Conservation (phyloP, 345 rosid species). For the Gossypium arboreum region DNA sequence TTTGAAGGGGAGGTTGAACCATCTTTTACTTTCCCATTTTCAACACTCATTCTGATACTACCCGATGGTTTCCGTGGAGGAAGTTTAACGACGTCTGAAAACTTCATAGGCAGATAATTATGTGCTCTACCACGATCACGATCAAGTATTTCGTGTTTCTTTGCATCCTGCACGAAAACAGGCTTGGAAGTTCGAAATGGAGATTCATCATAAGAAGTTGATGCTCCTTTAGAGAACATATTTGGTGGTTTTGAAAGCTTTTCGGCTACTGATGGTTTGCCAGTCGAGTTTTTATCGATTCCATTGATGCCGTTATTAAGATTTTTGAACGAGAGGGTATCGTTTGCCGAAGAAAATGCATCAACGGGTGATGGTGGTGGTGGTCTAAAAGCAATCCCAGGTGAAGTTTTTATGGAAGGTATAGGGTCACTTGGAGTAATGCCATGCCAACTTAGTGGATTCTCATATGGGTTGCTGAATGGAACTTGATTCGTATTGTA, state of each 20-base stretch:
- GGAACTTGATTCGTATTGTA: constrained; percentile 28
- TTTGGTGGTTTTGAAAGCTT: constrained; percentile 18
- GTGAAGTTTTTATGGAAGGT: constrained; percentile 21
- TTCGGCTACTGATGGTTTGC: constrained; percentile 17
- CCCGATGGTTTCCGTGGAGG: constrained; percentile 22
- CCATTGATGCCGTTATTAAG: constrained; percentile 3
- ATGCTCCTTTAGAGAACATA: constrained; percentile 38
- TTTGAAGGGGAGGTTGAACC: constrained; percentile 20
- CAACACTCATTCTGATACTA: constrained; percentile 18
- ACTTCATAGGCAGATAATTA: constrained; percentile 14
- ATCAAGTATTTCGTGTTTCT: constrained; percentile 26
- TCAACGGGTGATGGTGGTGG: constrained; percentile 22
- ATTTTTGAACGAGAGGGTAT: constrained; percentile 16
- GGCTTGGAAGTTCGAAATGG: constrained; percentile 28
- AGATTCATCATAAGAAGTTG: constrained; percentile 25
- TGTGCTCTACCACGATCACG: constrained; percentile 33
- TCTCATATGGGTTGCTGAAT: constrained; percentile 10
- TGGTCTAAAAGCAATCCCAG: constrained; percentile 24
- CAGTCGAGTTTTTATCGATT: constrained; percentile 16
- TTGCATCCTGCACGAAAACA: constrained; percentile 21
- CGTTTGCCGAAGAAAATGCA: constrained; percentile 19
- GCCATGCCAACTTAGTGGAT: constrained; percentile 16
- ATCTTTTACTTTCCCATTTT: constrained; percentile 10
- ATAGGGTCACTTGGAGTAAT: constrained; percentile 16
- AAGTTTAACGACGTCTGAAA: constrained; percentile 23